Evolutionary conservation across 768 basidiomycete genomes (phyloP).

Genomic region (Leccinum variicolor): DNA sequence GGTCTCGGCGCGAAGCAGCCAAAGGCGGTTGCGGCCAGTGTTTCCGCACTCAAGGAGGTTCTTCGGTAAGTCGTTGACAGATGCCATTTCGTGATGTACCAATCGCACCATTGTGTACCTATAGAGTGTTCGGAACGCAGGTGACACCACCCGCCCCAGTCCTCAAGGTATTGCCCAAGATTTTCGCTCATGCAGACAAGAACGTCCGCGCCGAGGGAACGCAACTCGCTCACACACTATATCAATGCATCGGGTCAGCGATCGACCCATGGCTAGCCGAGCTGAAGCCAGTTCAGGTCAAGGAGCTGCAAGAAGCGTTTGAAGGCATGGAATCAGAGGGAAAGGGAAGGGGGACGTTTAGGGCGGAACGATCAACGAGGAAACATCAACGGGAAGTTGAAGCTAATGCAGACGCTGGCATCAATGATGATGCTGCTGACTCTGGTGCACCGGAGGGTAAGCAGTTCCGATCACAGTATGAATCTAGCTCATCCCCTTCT

Average conservation of each 20-base stretch:
- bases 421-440: conserved; percentile 34
- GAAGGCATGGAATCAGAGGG: conserved; percentile 80
- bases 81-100: neutral
- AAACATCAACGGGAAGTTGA: conserved; percentile 72
- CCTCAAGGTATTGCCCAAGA: conserved; percentile 86
- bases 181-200: conserved; percentile 94
- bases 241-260: conserved; percentile 81
- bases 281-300: conserved; percentile 94
- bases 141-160: conserved; percentile 72
- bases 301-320: conserved; percentile 91
- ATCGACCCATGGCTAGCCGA: conserved; percentile 85
- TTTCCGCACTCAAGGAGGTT: conserved; percentile 78
- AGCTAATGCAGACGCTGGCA: conserved; percentile 35
- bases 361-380: conserved; percentile 77
- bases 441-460: conserved; percentile 54
- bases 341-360: conserved; percentile 78
- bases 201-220: conserved; percentile 91
- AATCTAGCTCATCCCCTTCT: conserved; percentile 1
- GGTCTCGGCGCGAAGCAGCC: conserved; percentile 93
- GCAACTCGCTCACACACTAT: conserved; percentile 67
- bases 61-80: conserved; percentile 55
- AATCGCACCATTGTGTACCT: neutral
- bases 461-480: conserved; percentile 8
- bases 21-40: conserved; percentile 81
- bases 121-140: conserved; percentile 76